Evolutionary conservation across 306 rosid species (phyloP).

Genomic region (Sophora flavescens): DNA sequence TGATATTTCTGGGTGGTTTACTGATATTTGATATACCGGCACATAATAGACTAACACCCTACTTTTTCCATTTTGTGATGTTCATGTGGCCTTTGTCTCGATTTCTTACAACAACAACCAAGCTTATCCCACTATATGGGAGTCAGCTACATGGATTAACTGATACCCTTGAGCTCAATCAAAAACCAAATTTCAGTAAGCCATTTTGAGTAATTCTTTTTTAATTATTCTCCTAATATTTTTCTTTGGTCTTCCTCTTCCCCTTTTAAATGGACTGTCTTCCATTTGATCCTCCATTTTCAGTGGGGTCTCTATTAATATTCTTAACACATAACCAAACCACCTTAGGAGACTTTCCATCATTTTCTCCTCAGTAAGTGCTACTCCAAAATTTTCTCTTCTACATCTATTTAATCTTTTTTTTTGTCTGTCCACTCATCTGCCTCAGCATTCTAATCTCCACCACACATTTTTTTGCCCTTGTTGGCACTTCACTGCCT

Average conservation of each 20-base stretch:
- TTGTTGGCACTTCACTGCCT: background rate
- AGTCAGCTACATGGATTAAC: background rate
- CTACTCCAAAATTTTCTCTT: background rate
- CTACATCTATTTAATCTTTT: background rate
- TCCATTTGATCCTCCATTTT: conserved; percentile 8
- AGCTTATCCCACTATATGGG: too few species aligned
- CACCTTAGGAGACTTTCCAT: background rate
- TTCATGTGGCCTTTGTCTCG: conserved; percentile 26
- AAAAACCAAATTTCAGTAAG: background rate
- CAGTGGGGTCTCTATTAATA: background rate
- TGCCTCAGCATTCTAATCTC: conserved; percentile 6
- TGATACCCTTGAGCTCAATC: conserved; percentile 7
- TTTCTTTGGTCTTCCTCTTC: background rate
- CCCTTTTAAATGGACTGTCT: background rate
- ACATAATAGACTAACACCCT: conserved; percentile 11
- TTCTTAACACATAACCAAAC: background rate
- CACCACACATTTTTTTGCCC: background rate
- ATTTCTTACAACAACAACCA: conserved; percentile 13
- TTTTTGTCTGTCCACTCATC: background rate
- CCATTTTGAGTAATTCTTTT: conserved; percentile 1
- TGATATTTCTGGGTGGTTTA: conserved; percentile 32
- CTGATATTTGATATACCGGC: conserved; percentile 20
- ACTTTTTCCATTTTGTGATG: background rate
- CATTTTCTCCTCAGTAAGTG: background rate
- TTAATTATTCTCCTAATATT: conserved; percentile 8